These are phyloP conservation scores for Inonotus obliquus DNA, from an alignment of 1,284 basidiomycete species.

Conservation along the genomic window DNA sequence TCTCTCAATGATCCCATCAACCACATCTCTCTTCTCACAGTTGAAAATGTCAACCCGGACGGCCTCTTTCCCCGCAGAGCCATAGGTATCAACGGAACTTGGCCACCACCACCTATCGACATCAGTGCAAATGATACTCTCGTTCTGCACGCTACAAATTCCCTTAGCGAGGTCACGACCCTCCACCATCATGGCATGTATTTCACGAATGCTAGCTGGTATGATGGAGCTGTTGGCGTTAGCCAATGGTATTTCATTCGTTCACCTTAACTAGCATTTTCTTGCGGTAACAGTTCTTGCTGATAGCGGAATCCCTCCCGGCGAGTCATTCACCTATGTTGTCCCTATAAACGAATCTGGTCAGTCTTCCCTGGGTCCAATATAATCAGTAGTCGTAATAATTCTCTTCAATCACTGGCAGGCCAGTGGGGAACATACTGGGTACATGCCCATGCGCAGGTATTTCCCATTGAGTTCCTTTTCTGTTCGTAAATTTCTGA, in stretches of 20 bases:
- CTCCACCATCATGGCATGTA: constrained; percentile 92
- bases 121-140: constrained; percentile 72
- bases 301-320: constrained; percentile 76
- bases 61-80: constrained; percentile 68
- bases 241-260: constrained; percentile 64
- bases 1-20: background rate
- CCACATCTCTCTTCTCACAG: background rate
- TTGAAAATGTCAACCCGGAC: constrained; percentile 70
- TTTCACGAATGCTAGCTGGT: constrained; percentile 83
- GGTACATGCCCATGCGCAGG: constrained; percentile 73
- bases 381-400: no score
- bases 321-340: constrained; percentile 70
- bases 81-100: constrained; percentile 85
- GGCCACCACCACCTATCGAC: constrained; percentile 84
- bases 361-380: background rate
- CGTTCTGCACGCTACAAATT: constrained; percentile 72
- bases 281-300: background rate
- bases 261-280: background rate
- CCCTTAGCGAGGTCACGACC: constrained; percentile 55
- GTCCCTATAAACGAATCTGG: constrained; percentile 70
- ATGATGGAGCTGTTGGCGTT: constrained; percentile 81
- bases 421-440: constrained; percentile 83
- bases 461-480: constrained; percentile 24
- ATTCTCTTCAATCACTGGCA: background rate
- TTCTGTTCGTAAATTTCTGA: background rate